Conservation (phyloP, 768 basidiomycete species). For the Rhizopogon vinicolor region DNA sequence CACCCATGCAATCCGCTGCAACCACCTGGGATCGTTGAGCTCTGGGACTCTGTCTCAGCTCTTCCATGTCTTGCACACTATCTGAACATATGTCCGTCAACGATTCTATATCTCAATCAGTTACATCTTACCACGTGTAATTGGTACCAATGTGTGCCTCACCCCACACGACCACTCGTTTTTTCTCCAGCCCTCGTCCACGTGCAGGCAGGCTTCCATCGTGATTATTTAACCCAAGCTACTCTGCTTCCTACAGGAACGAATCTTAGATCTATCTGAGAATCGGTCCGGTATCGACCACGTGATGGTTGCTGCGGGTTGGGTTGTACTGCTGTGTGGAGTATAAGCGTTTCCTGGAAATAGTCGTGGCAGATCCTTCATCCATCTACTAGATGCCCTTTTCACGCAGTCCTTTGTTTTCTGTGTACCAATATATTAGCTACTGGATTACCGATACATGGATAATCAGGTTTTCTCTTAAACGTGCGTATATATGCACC, state of each 20-base stretch:
- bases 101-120: background rate
- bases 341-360: background rate
- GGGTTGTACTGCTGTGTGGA: background rate
- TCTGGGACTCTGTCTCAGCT: background rate
- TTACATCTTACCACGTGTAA: background rate
- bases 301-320: background rate
- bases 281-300: background rate
- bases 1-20: background rate
- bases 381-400: background rate
- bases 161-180: background rate
- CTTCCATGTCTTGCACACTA: background rate
- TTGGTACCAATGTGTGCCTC: background rate
- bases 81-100: background rate
- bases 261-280: background rate
- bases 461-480: no score
- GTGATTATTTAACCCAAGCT: constrained; percentile 1
- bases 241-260: background rate
- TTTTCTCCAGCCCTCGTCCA: background rate
- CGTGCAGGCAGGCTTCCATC: background rate
- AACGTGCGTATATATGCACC: no score
- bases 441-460: background rate
- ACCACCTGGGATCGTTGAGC: background rate
- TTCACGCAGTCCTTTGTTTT: background rate
- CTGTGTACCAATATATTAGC: background rate
- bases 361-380: background rate